A percentile compares a stretch with the other conserved stretches of the same genome.
Conservation (phyloP, 225 moss, liverwort and hornwort species). For the Takakia lepidozioides region DNA sequence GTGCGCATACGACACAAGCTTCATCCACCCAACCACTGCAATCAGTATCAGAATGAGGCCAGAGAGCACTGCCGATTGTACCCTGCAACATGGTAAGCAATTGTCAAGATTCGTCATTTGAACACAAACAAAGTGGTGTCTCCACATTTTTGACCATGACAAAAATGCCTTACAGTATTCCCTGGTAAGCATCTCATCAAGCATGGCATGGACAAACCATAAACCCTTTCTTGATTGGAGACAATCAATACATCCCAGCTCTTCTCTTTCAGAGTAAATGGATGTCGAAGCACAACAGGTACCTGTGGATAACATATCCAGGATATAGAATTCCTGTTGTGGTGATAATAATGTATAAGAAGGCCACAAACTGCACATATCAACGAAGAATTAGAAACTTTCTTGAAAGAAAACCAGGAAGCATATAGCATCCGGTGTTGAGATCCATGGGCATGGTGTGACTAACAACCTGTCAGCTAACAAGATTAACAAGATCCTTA, state of each 20-base stretch:
- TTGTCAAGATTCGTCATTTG: not conserved
- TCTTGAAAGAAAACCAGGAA: too few species aligned
- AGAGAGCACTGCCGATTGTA: constrained; percentile 59
- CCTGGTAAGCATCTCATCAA: constrained; percentile 1
- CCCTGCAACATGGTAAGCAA: constrained; percentile 30
- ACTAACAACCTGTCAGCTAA: too few species aligned
- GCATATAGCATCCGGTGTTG: too few species aligned
- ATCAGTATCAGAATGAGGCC: constrained; percentile 55
- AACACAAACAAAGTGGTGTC: too few species aligned
- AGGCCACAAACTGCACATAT: constrained; percentile 40
- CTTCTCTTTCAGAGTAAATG: not conserved
- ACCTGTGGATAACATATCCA: constrained; percentile 86
- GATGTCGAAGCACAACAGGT: not conserved
- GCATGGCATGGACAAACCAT: not conserved
- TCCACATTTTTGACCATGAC: too few species aligned
- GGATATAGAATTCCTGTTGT: constrained; percentile 68
- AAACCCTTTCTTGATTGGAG: too few species aligned
- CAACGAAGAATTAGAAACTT: too few species aligned
- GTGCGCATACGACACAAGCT: constrained; percentile 80
- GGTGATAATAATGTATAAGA: constrained; percentile 57
- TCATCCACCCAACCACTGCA: constrained; percentile 71
- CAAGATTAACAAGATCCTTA: too few species aligned
- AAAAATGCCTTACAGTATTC: too few species aligned
- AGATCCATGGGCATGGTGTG: too few species aligned
- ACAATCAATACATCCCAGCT: too few species aligned